Conservation (phyloP, 495 filamentous ascomycete genomes). For the Trichocladium antarcticum region DNA sequence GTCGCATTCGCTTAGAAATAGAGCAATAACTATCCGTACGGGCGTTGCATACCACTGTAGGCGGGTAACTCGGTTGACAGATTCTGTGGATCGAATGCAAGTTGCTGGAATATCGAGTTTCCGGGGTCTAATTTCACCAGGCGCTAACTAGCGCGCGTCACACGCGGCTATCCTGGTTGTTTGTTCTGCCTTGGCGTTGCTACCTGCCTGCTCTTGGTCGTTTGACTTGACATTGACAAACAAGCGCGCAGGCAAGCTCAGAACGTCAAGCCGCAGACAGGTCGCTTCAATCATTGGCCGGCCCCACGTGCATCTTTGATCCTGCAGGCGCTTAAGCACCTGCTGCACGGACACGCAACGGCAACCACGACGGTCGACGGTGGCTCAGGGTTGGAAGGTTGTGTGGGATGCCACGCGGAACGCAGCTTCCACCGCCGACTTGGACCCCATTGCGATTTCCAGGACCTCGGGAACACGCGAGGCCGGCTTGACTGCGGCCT, state of each 20-base stretch:
- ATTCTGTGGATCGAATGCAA: too few species aligned
- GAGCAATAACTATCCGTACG: too few species aligned
- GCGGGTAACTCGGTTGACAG: too few species aligned
- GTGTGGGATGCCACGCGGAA: not conserved
- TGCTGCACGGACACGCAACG: too few species aligned
- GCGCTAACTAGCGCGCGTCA: not conserved
- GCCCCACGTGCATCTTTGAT: conserved; percentile 4
- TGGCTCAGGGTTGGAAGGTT: not conserved
- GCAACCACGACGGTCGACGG: not conserved
- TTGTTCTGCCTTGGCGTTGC: not conserved
- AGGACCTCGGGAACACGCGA: too few species aligned
- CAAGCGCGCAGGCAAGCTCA: not conserved
- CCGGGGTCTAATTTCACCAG: not conserved
- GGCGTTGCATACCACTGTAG: too few species aligned
- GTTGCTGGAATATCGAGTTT: too few species aligned
- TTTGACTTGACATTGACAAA: too few species aligned
- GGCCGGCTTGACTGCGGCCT: too few species aligned
- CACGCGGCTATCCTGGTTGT: not conserved
- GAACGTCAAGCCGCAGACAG: not conserved
- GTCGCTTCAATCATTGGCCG: conserved; percentile 6
- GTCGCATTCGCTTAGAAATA: too few species aligned
- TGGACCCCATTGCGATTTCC: too few species aligned
- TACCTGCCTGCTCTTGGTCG: not conserved
- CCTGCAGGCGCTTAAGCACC: conserved; percentile 2
- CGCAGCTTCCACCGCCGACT: conserved; percentile 1